These are phyloP conservation scores for Vitis hybrid DNA, from an alignment of 177 flowering plant species.

Conservation along the genomic window DNA sequence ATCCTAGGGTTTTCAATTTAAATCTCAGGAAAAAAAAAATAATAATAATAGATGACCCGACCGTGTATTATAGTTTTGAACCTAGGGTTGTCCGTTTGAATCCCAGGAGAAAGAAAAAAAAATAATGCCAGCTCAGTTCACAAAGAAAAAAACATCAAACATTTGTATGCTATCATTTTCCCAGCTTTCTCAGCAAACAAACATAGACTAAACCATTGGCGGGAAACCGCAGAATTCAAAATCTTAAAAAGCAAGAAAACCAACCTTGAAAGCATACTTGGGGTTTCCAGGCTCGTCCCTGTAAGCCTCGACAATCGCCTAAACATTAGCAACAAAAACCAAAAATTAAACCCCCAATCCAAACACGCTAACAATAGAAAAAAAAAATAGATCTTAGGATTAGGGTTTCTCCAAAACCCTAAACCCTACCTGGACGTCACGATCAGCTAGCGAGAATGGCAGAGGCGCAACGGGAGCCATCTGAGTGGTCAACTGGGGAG, in stretches of 20 bases:
- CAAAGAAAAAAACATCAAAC: too few relatives aligned
- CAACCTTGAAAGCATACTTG: conserved; percentile 90
- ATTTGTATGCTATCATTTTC: neutral
- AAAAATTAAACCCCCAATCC: neutral
- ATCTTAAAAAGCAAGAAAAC: conserved; percentile 12
- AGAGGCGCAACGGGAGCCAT: conserved; percentile 98
- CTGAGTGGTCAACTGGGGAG: conserved; percentile 83
- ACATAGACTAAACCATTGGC: neutral
- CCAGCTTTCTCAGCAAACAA: conserved; percentile 1
- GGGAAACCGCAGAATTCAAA: conserved; percentile 7
- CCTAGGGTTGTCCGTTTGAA: too few relatives aligned
- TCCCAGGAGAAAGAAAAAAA: too few relatives aligned
- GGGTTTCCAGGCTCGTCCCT: conserved; percentile 87
- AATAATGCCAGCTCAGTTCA: too few relatives aligned
- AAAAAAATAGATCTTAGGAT: neutral
- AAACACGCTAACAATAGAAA: neutral
- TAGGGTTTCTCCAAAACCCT: conserved; percentile 2
- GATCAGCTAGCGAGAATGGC: conserved; percentile 90
- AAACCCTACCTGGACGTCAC: conserved; percentile 76
- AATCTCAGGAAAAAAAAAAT: too few relatives aligned
- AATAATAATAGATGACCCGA: too few relatives aligned
- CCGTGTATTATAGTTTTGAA: too few relatives aligned
- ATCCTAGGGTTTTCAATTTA: too few relatives aligned
- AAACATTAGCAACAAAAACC: neutral
- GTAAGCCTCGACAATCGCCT: conserved; percentile 95